phyloP scores from a whole-genome alignment of 805 yeast genomes.

The Candida germanica region DNA sequence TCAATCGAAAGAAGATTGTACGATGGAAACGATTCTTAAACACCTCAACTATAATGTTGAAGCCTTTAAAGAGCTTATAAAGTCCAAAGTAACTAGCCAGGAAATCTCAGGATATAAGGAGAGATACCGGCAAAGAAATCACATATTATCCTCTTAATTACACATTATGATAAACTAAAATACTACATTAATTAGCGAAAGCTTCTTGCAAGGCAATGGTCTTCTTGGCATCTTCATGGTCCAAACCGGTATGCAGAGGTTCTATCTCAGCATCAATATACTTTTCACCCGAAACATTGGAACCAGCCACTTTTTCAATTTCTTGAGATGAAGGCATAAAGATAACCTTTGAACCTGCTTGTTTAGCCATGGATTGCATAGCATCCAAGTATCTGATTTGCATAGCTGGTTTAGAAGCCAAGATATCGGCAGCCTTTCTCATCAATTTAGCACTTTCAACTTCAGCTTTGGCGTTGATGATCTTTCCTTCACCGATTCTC shows the following conservation, averaged over 20 bases:
- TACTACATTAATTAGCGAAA: slow-evolving; percentile 6
- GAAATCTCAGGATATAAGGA: slow-evolving; percentile 15
- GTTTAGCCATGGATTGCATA: slow-evolving; percentile 68
- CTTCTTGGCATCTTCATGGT: slow-evolving; percentile 16
- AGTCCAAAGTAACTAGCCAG: slow-evolving; percentile 13
- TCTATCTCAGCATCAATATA: not conserved
- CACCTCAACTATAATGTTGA: slow-evolving; percentile 1
- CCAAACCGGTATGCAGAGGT: slow-evolving; percentile 9
- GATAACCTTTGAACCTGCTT: slow-evolving; percentile 63
- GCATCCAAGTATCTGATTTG: slow-evolving; percentile 76
- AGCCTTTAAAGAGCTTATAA: slow-evolving; percentile 4
- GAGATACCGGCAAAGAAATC: not conserved
- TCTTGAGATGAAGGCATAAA: slow-evolving; percentile 61
- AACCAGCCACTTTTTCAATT: slow-evolving; percentile 37
- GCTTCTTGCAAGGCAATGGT: slow-evolving; percentile 36
- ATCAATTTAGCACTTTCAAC: slow-evolving; percentile 72
- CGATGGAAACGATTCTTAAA: too few relatives aligned
- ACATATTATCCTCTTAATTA: not conserved
- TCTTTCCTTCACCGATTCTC: slow-evolving; percentile 73
- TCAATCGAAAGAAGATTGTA: too few relatives aligned
- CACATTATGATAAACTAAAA: not conserved
- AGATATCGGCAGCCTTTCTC: slow-evolving; percentile 76
- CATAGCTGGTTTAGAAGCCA: slow-evolving; percentile 74
- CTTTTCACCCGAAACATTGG: slow-evolving; percentile 16
- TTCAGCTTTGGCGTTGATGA: slow-evolving; percentile 71